These are phyloP conservation scores for Globisporangium iwayamae DNA, from an alignment of 352 stramenopile species.

Conservation along the genomic window DNA sequence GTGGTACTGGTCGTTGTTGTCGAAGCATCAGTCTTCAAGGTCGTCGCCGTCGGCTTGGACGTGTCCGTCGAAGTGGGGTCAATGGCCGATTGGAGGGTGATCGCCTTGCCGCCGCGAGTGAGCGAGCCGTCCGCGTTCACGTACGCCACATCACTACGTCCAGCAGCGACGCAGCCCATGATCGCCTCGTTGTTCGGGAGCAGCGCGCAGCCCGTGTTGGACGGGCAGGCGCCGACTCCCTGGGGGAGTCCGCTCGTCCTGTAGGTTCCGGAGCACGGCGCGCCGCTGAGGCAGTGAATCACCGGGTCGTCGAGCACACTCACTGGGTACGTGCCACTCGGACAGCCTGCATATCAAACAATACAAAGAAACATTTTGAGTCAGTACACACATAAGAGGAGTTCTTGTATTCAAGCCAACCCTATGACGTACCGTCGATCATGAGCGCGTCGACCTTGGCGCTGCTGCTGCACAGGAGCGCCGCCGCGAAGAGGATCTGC, in stretches of 20 bases:
- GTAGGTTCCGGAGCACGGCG: conserved; percentile 64
- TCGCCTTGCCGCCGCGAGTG: conserved; percentile 38
- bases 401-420: no score
- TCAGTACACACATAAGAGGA: not conserved
- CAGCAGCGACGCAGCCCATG: conserved; percentile 59
- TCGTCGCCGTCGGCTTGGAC: conserved; percentile 13
- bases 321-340: conserved; percentile 44
- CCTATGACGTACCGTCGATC: conserved; percentile 16
- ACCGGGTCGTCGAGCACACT: conserved; percentile 57
- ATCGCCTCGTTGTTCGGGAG: conserved; percentile 52
- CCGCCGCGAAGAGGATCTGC: conserved; percentile 9
- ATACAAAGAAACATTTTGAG: not conserved
- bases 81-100: conserved; percentile 8
- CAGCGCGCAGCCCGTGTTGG: conserved; percentile 49
- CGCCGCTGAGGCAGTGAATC: conserved; percentile 47
- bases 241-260: conserved; percentile 36
- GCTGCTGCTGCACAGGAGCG: conserved; percentile 6
- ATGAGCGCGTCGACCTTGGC: conserved; percentile 7
- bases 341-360: conserved; percentile 33
- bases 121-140: conserved; percentile 69
- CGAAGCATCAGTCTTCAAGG: not conserved
- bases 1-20: not conserved
- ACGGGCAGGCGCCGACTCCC: conserved; percentile 54
- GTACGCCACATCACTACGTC: conserved; percentile 57
- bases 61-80: not conserved